Conservation (phyloP, 345 rosid species). For the Citrus maxima region DNA sequence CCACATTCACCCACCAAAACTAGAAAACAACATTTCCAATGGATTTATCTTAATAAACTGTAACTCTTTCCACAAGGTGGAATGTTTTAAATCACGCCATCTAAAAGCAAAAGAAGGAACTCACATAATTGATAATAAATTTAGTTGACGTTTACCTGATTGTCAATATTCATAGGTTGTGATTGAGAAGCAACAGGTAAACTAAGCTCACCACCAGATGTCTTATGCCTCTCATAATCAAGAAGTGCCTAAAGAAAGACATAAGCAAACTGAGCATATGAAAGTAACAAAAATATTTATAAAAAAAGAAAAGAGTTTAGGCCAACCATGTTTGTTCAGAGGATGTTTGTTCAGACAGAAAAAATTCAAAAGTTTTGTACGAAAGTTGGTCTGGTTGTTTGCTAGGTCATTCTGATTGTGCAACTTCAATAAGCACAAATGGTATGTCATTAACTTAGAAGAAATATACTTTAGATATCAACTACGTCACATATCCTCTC, state of each 20-base stretch:
- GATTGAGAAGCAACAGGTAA: constrained; percentile 44
- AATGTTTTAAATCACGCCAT: background rate
- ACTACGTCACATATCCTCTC: background rate
- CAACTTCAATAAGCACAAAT: background rate
- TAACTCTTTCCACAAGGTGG: background rate
- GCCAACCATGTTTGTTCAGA: no score
- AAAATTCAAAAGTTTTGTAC: background rate
- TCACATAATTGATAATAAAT: background rate
- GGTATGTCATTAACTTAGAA: background rate
- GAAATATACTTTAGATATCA: background rate
- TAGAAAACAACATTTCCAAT: background rate
- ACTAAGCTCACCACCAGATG: constrained; percentile 53
- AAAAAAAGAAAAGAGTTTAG: background rate
- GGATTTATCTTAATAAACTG: background rate
- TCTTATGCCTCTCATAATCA: constrained; percentile 84
- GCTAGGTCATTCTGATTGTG: background rate
- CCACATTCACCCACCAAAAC: no score
- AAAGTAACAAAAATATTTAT: background rate
- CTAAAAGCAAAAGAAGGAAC: constrained; percentile 1
- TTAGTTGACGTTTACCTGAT: constrained; percentile 44
- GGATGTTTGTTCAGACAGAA: background rate
- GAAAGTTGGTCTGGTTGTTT: background rate
- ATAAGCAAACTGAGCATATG: background rate
- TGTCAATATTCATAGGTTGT: constrained; percentile 52
- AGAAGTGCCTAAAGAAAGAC: constrained; percentile 63